These are phyloP conservation scores for Ploettnerulaceae sp. DNA, from an alignment of 2,329 filamentous ascomycete species.

Conservation along the genomic window DNA sequence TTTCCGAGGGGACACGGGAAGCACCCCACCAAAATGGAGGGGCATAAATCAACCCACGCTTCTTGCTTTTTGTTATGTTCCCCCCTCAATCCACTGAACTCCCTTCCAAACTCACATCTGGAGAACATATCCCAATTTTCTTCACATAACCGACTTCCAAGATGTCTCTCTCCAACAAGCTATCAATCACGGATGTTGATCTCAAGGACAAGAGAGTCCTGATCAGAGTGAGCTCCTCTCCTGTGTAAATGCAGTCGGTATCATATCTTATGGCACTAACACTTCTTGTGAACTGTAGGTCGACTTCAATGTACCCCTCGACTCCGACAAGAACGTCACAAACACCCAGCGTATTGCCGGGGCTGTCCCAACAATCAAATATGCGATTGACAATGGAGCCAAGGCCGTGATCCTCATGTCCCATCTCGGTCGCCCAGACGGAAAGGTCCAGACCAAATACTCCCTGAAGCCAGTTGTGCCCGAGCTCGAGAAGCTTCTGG, in stretches of 20 bases:
- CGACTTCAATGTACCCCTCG: constrained; percentile 99
- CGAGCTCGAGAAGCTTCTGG: constrained; percentile 85
- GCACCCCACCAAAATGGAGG: constrained; percentile 26
- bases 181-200: constrained; percentile 93
- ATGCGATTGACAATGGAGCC: constrained; percentile 83
- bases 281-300: constrained; percentile 52
- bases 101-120: constrained; percentile 10
- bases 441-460: constrained; percentile 86
- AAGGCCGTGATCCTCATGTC: constrained; percentile 97
- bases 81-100: constrained; percentile 14
- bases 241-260: neutral
- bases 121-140: constrained; percentile 7
- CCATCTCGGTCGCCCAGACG: constrained; percentile 93
- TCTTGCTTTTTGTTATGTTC: constrained; percentile 18
- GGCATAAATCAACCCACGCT: constrained; percentile 21
- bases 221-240: constrained; percentile 68
- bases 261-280: constrained; percentile 27
- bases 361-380: constrained; percentile 91
- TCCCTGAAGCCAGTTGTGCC: constrained; percentile 86
- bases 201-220: constrained; percentile 98
- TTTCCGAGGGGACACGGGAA: neutral
- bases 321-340: constrained; percentile 87
- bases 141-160: constrained; percentile 33
- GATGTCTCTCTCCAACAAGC: constrained; percentile 99
- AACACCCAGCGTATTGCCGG: constrained; percentile 98